A percentile compares a stretch with the other conserved stretches of the same genome.
Evolutionary conservation across 805 yeast species (phyloP).

Genomic region (Ogataea thermomethanolica): DNA sequence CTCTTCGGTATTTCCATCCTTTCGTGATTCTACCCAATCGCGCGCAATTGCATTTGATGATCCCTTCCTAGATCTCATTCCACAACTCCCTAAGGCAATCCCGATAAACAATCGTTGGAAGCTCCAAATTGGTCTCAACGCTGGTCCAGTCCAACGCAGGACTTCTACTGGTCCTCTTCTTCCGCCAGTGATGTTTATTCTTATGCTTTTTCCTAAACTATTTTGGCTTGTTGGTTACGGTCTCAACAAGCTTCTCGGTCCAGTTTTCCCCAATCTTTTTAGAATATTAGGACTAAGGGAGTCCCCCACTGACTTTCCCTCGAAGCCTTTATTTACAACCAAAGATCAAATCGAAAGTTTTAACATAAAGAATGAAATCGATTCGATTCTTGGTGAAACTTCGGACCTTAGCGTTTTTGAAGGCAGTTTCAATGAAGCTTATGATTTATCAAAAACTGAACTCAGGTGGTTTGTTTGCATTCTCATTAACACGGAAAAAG

Average conservation of each 20-base stretch:
- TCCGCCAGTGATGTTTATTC: constrained; percentile 45
- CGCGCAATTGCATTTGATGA: constrained; percentile 23
- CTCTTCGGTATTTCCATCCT: constrained; percentile 6
- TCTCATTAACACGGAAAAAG: constrained; percentile 45
- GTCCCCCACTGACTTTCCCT: constrained; percentile 33
- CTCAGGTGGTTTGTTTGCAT: constrained; percentile 53
- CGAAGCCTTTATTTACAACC: constrained; percentile 22
- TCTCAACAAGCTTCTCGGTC: constrained; percentile 32
- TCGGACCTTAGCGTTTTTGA: constrained; percentile 29
- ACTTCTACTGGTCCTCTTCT: constrained; percentile 9
- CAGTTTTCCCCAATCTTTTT: constrained; percentile 34
- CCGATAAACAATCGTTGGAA: constrained; percentile 37
- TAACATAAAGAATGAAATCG: constrained; percentile 18
- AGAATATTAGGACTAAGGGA: constrained; percentile 27
- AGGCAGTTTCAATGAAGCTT: constrained; percentile 42
- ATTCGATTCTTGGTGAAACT: constrained; percentile 23
- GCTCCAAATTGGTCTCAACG: constrained; percentile 29
- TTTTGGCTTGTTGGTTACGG: constrained; percentile 42
- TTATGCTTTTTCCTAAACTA: constrained; percentile 55
- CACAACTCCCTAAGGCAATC: constrained; percentile 35
- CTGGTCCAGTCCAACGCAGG: background rate
- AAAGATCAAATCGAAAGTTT: constrained; percentile 19
- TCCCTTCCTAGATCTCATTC: constrained; percentile 27
- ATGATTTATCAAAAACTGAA: constrained; percentile 36
- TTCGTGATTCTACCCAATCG: constrained; percentile 10